These are phyloP conservation scores for Aspergillus wentii DNA, from an alignment of 495 filamentous ascomycete species.

Conservation along the genomic window DNA sequence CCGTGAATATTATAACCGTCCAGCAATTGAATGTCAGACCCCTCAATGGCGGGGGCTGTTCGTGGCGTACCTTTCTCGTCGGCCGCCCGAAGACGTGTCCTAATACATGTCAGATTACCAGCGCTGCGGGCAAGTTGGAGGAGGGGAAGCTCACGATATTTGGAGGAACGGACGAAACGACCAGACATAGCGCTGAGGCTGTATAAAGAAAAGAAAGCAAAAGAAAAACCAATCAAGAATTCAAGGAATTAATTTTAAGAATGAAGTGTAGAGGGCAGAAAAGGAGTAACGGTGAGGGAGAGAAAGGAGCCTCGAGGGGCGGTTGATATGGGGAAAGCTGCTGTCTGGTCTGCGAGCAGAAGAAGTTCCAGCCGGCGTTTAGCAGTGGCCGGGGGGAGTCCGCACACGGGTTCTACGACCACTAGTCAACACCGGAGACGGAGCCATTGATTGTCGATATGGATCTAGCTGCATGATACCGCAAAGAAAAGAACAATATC, in stretches of 20 bases:
- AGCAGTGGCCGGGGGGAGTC: constrained; percentile 3
- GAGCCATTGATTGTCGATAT: too few relatives aligned
- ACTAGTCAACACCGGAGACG: too few relatives aligned
- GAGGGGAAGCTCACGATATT: constrained; percentile 74
- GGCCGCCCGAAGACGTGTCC: constrained; percentile 97
- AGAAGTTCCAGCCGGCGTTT: constrained; percentile 1
- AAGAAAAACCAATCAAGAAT: too few relatives aligned
- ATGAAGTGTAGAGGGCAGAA: too few relatives aligned
- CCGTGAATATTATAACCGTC: constrained; percentile 9
- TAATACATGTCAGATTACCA: constrained; percentile 39
- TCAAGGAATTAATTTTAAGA: too few relatives aligned
- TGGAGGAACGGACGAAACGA: constrained; percentile 96
- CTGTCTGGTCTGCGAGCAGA: too few relatives aligned
- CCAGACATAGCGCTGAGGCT: constrained; percentile 64
- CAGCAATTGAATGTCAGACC: too few relatives aligned
- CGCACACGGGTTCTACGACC: constrained; percentile 5
- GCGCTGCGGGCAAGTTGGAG: constrained; percentile 19
- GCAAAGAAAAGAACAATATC: too few relatives aligned
- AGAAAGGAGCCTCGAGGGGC: constrained; percentile 11
- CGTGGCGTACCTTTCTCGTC: constrained; percentile 70
- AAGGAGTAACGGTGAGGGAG: constrained; percentile 6
- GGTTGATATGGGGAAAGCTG: too few relatives aligned
- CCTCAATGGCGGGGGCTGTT: neutral
- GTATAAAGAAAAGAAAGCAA: constrained; percentile 7
- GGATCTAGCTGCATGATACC: too few relatives aligned